Conservation (phyloP, 306 rosid genomes). For the Vigna radiata region DNA sequence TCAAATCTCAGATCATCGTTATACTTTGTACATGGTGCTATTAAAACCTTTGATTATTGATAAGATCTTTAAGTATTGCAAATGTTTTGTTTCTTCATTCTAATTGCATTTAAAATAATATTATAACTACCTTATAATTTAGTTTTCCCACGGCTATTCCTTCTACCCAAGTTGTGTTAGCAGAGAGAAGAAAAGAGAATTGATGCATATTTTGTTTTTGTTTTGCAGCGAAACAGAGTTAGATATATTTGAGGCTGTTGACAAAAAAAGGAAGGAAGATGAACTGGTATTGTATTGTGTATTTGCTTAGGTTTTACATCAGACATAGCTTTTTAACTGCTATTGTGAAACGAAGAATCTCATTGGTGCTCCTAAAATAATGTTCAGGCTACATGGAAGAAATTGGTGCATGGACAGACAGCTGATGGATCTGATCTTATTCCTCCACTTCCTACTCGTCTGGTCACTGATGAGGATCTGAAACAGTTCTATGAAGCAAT, state of each 20-base stretch:
- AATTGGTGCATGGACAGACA: slow-evolving; percentile 60
- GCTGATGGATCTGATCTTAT: slow-evolving; percentile 57
- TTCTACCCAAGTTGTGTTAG: slow-evolving; percentile 17
- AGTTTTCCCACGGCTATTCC: neutral
- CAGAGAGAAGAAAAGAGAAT: slow-evolving; percentile 8
- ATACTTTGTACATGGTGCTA: slow-evolving; percentile 13
- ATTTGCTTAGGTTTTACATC: slow-evolving; percentile 30
- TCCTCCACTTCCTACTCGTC: slow-evolving; percentile 80
- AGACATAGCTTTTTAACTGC: slow-evolving; percentile 22
- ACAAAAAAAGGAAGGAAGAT: slow-evolving; percentile 74
- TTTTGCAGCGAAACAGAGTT: slow-evolving; percentile 89
- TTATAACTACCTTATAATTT: slow-evolving; percentile 4
- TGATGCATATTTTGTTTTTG: slow-evolving; percentile 38
- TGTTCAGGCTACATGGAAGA: slow-evolving; percentile 84
- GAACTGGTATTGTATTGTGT: slow-evolving; percentile 70
- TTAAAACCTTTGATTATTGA: slow-evolving; percentile 23
- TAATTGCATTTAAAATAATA: slow-evolving; percentile 23
- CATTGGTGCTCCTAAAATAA: slow-evolving; percentile 24
- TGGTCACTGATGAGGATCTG: slow-evolving; percentile 90
- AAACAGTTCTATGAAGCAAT: slow-evolving; percentile 82
- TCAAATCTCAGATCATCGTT: slow-evolving; percentile 30
- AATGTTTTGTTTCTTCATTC: slow-evolving; percentile 6
- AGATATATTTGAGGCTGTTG: slow-evolving; percentile 92
- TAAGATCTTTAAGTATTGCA: slow-evolving; percentile 8
- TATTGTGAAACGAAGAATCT: slow-evolving; percentile 22